Evolutionary conservation across 106 monocot genomes (phyloP), one percentile per base, ranked within the genome.

Genomic region (Allium sativum): DNA sequence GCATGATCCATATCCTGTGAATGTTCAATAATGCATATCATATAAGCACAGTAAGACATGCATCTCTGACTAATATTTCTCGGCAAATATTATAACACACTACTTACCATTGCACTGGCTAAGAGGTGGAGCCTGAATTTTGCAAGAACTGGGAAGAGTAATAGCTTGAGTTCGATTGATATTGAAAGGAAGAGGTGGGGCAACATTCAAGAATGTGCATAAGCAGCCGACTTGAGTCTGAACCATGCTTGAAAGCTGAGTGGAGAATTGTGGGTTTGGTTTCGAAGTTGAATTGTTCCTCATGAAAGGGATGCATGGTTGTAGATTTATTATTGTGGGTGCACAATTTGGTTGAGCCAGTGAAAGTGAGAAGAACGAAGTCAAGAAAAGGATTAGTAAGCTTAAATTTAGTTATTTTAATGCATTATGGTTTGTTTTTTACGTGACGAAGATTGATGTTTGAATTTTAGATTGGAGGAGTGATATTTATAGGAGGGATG

Each of bases 181-280:
- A 44, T 8, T 9, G 42, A 71, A 15, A 8, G 48, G 56, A 11
- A 69, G 47, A 8, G 20, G 45, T 17, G 41, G 21, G 5, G 52
- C 45, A 7, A 50, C 61, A 18, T 66, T 71, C 15, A 77, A 55
- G 20, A 77, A 17, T 7, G 59, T 47, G 60, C 77, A 77, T 42
- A 75, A 57, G 63, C 75, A 75, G 48, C 12, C 62, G 15, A 56
- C 63, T 10, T 75, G 60, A n/a, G 75, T 46, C 69, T 69, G 69
- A 0, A 69, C 75, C 8, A 69, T 48, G 51, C 42, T 56, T 10
- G 68, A 21, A 1, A 75, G 56, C 69, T 69, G 62, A 16, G 62
- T 22, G 69, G 64, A 75, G 57, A 68, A 69, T 15, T 53, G 58
- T 1, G 56, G 22, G 10, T 56, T 21, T 6, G 75, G 68, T 5